Conservation (phyloP, 1,284 basidiomycete species). For the Puccinia hordei region DNA sequence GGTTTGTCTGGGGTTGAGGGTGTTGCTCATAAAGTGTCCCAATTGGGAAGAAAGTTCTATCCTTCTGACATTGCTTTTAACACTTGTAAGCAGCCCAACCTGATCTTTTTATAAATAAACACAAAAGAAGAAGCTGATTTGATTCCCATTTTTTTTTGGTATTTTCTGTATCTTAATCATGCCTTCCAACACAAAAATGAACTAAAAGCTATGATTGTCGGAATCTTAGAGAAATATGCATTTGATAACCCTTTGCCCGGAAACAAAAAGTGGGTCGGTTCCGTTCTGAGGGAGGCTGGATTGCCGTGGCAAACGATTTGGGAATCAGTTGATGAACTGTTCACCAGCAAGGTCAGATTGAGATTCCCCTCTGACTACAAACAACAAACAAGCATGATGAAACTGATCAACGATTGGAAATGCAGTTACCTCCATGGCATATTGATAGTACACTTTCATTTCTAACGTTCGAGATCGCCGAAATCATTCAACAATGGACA, state of each 20-base stretch:
- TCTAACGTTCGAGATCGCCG: slow-evolving; percentile 31
- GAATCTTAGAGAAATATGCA: slow-evolving; percentile 70
- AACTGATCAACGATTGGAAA: neutral
- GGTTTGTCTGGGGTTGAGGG: slow-evolving; percentile 67
- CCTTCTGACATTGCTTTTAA: slow-evolving; percentile 89
- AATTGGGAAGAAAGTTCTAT: slow-evolving; percentile 79
- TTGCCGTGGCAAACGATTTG: slow-evolving; percentile 76
- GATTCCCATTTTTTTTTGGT: neutral
- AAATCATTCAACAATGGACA: slow-evolving; percentile 38
- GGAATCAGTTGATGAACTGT: slow-evolving; percentile 81
- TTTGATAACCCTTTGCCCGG: slow-evolving; percentile 67
- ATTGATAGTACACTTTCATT: slow-evolving; percentile 34
- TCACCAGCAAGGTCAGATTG: slow-evolving; percentile 73
- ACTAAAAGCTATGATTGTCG: slow-evolving; percentile 68
- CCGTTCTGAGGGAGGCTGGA: slow-evolving; percentile 73
- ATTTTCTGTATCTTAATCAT: slow-evolving; percentile 5
- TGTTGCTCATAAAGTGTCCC: slow-evolving; percentile 69
- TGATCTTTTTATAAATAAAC: neutral
- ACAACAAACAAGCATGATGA: neutral
- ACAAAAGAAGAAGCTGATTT: neutral
- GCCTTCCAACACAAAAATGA: neutral
- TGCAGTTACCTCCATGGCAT: slow-evolving; percentile 47
- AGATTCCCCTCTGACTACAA: neutral
- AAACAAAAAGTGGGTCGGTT: slow-evolving; percentile 75
- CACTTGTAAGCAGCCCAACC: slow-evolving; percentile 65